Conservation (phyloP, 2,329 filamentous ascomycete species). For the Seiridium cupressi region DNA sequence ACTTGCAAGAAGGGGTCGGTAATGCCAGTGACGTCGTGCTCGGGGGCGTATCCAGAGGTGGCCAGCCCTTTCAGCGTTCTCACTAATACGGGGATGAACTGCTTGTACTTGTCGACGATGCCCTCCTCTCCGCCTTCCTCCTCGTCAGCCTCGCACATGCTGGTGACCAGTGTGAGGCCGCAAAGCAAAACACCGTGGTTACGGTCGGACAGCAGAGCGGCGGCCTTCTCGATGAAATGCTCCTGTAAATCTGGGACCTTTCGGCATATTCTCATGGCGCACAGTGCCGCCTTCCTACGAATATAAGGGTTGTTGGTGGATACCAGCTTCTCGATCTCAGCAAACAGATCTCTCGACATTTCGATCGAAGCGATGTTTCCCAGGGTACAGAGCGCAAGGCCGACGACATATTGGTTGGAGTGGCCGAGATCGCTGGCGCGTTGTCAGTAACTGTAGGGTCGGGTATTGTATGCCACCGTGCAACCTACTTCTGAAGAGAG, state of each 20-base stretch:
- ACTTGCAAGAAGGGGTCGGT: conserved; percentile 97
- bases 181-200: conserved; percentile 96
- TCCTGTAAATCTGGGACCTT: conserved; percentile 98
- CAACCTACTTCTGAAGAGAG: conserved; percentile 85
- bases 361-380: conserved; percentile 98
- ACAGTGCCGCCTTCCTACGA: conserved; percentile 93
- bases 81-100: conserved; percentile 80
- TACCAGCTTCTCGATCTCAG: conserved; percentile 89
- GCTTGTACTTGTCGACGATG: conserved; percentile 86
- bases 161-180: conserved; percentile 85
- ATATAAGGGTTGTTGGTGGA: conserved; percentile 98
- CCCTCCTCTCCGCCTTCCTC: conserved; percentile 87
- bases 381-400: conserved; percentile 90
- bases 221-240: conserved; percentile 93
- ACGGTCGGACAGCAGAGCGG: conserved; percentile 81
- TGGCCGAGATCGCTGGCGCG: conserved; percentile 81
- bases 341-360: conserved; percentile 96
- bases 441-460: background rate
- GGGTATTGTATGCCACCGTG: background rate
- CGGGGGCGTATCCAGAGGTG: conserved; percentile 92
- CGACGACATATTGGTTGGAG: conserved; percentile 97
- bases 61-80: conserved; percentile 89
- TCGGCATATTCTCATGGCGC: conserved; percentile 96
- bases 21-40: conserved; percentile 97
- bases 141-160: conserved; percentile 93